Evolutionary conservation across 441 rosid genomes (phyloP), one percentile per base, ranked within the genome.

Genomic region (Gossypium trilobum): DNA sequence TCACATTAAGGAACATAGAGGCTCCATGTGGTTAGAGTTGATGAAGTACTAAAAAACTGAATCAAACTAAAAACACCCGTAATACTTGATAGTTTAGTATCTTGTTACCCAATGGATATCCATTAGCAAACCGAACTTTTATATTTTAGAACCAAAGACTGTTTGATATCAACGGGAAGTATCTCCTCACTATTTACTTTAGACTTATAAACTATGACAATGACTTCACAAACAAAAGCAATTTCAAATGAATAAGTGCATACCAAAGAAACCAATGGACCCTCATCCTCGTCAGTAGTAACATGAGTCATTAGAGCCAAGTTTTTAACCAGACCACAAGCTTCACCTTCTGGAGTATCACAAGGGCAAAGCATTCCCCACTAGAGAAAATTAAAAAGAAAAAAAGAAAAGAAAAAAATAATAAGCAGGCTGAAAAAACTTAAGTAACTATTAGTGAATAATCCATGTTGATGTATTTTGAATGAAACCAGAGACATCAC

Each of bases 351-450:
- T 4, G 98, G 98, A 69, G 99, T 95, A 85, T 95, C 98, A 83
- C 97, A 92, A 46, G 98, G 98, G 82, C 99, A 92, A 77, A 95
- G 97, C 99, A 95, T 95, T 33, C 99, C 99, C 99, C 99, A 95
- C 99, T 95, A 71, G 55, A 16, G 78, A 44, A 82, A 82, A 67
- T 23, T 46, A 56, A 31, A 31, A 7, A 27, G 71, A 71, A 61
- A 66, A 17, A 20, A 72, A 42, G 31, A 36, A 68, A 54, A 54
- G 55, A 58, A 62, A 74, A 20, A 25, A 57, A 19, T 36, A 68
- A 39, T 59, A 60, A 75, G 70, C 10, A n/a, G 29, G 36, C 55
- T 2, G 13, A 29, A 60, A 19, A 36, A 75, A 62, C 71, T 66
- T 19, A 54, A 64, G 2, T 20, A 73, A 46, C 62, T 14, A n/a